These are phyloP conservation scores for Mycotypha africana DNA, from an alignment of 371 early-diverging fungal species.

Conservation along the genomic window DNA sequence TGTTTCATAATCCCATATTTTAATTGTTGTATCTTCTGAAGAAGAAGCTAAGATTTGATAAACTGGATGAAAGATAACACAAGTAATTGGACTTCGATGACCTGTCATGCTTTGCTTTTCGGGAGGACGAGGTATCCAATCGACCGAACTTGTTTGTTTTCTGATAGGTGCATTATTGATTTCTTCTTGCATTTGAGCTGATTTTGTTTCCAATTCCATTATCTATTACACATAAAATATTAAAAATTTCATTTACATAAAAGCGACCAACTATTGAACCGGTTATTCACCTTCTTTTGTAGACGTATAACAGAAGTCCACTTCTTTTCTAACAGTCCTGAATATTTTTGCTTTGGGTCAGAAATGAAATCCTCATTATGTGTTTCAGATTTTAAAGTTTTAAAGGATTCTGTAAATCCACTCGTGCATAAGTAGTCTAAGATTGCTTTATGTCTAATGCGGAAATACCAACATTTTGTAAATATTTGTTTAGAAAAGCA, in stretches of 20 bases:
- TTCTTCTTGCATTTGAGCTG: constrained; percentile 70
- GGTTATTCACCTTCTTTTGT: constrained; percentile 67
- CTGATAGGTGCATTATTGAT: constrained; percentile 56
- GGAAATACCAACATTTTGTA: background rate
- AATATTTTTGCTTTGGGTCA: constrained; percentile 69
- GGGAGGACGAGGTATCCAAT: constrained; percentile 78
- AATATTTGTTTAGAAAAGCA: background rate
- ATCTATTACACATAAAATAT: constrained; percentile 41
- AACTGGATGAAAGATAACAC: constrained; percentile 81
- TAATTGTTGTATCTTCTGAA: constrained; percentile 83
- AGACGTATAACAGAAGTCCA: constrained; percentile 88
- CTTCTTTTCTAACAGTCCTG: constrained; percentile 85
- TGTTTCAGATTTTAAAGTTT: constrained; percentile 63
- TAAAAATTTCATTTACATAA: too few species aligned
- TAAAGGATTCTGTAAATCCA: constrained; percentile 64
- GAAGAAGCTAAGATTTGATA: constrained; percentile 75
- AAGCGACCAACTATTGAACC: too few species aligned
- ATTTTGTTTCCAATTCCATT: constrained; percentile 80
- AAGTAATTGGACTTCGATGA: constrained; percentile 76
- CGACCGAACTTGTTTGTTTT: constrained; percentile 50
- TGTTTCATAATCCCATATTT: constrained; percentile 85
- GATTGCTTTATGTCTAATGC: constrained; percentile 67
- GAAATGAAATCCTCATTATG: constrained; percentile 61
- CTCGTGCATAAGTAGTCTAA: constrained; percentile 77
- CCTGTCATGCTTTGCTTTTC: constrained; percentile 60